Evolutionary conservation across 495 filamentous ascomycete genomes (phyloP).

Genomic region (Penicillium paradoxum): DNA sequence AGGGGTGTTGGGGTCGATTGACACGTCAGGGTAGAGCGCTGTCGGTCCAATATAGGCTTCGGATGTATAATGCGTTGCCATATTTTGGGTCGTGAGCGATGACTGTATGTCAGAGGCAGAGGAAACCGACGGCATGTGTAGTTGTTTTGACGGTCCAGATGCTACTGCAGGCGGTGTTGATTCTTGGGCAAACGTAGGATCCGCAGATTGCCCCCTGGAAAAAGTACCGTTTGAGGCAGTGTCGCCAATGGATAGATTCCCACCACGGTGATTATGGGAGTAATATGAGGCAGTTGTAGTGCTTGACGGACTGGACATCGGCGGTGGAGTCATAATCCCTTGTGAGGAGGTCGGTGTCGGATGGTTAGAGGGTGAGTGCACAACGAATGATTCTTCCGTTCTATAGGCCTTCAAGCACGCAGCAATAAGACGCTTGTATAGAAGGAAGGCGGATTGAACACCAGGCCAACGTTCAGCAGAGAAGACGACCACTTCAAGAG

Average conservation of each 20-base stretch:
- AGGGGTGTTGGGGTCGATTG: slow-evolving; percentile 40
- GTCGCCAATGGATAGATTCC: slow-evolving; percentile 29
- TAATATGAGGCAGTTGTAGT: slow-evolving; percentile 34
- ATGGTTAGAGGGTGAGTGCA: slow-evolving; percentile 55
- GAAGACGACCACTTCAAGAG: slow-evolving; percentile 66
- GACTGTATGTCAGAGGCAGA: slow-evolving; percentile 17
- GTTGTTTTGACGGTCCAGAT: slow-evolving; percentile 18
- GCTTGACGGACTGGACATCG: slow-evolving; percentile 47
- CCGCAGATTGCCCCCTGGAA: slow-evolving; percentile 38
- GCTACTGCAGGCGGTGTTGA: slow-evolving; percentile 21
- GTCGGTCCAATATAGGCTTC: slow-evolving; percentile 20
- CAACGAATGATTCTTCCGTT: slow-evolving; percentile 60
- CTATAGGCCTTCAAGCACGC: slow-evolving; percentile 82
- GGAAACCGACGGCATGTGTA: slow-evolving; percentile 16
- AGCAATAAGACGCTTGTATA: slow-evolving; percentile 73
- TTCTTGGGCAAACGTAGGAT: slow-evolving; percentile 26
- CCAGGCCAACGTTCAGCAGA: slow-evolving; percentile 86
- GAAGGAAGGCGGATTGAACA: slow-evolving; percentile 70
- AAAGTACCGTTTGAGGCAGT: slow-evolving; percentile 28
- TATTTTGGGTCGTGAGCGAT: slow-evolving; percentile 7
- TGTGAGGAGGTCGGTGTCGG: slow-evolving; percentile 43
- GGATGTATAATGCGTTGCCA: slow-evolving; percentile 20
- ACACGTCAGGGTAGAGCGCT: slow-evolving; percentile 24
- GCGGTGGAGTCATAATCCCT: slow-evolving; percentile 44
- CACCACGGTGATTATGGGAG: slow-evolving; percentile 29